phyloP scores from a whole-genome alignment of 805 yeast species.

The Isabelozyma pseudorhagii region DNA sequence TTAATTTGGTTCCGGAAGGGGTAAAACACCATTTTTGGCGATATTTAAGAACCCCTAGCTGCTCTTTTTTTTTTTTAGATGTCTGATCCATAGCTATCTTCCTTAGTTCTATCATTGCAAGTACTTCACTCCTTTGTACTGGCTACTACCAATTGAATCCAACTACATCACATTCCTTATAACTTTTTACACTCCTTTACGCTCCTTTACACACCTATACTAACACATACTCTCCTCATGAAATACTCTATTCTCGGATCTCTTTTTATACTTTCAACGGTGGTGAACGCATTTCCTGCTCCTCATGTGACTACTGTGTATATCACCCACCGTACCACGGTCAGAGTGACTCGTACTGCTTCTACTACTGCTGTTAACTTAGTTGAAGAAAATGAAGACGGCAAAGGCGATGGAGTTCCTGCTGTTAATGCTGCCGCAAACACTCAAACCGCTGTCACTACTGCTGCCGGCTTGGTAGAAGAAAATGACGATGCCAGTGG shows the following conservation, averaged over 20 bases:
- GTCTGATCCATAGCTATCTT: background rate
- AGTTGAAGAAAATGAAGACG: background rate
- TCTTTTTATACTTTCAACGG: slow-evolving; percentile 12
- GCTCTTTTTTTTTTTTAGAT: no score
- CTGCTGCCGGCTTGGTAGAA: background rate
- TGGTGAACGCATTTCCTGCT: slow-evolving; percentile 20
- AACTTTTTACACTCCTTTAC: no score
- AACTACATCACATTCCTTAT: no score
- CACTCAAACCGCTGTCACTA: background rate
- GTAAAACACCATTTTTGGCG: background rate
- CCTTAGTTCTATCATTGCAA: background rate
- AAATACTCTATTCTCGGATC: slow-evolving; percentile 13
- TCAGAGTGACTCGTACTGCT: slow-evolving; percentile 9
- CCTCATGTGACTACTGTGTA: slow-evolving; percentile 23
- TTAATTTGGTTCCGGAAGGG: background rate
- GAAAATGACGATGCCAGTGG: background rate
- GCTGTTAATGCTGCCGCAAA: slow-evolving; percentile 4
- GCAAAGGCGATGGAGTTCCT: background rate
- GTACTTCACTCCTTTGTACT: background rate
- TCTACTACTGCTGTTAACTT: slow-evolving; percentile 4
- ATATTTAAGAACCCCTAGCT: background rate
- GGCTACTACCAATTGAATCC: no score
- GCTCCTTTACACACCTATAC: background rate
- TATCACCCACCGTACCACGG: slow-evolving; percentile 21
- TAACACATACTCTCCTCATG: slow-evolving; percentile 12